Percentiles rank a stretch among this genome's conserved stretches.
Conservation (phyloP, 129 eudicot species). For the Pulicaria dysenterica region DNA sequence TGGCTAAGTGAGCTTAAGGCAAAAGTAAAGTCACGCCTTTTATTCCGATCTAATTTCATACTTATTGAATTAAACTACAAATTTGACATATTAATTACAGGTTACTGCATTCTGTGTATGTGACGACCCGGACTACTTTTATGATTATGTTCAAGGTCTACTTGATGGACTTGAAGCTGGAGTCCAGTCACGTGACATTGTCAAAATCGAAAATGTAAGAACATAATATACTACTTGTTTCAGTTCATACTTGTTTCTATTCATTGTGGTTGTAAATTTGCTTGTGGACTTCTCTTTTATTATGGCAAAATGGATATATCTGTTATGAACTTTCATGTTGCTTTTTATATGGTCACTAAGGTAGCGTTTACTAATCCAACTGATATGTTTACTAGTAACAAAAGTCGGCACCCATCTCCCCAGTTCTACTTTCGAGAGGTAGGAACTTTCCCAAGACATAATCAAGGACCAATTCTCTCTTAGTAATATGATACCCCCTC, state of each 20-base stretch:
- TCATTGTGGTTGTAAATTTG: not conserved
- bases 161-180: slow-evolving; percentile 86
- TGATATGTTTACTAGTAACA: too few relatives aligned
- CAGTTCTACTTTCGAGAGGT: too few relatives aligned
- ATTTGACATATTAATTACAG: slow-evolving; percentile 35
- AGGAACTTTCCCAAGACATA: too few relatives aligned
- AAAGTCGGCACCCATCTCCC: too few relatives aligned
- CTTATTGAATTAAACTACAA: not conserved
- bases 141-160: slow-evolving; percentile 75
- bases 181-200: slow-evolving; percentile 75
- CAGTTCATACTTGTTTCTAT: not conserved
- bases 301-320: not conserved
- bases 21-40: slow-evolving; percentile 51
- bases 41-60: slow-evolving; percentile 13
- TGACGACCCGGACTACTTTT: slow-evolving; percentile 89
- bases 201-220: slow-evolving; percentile 67
- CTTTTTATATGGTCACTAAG: too few relatives aligned
- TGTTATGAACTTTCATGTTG: too few relatives aligned
- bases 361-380: too few relatives aligned
- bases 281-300: not conserved
- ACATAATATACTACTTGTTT: slow-evolving; percentile 1
- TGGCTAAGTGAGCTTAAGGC: slow-evolving; percentile 78
- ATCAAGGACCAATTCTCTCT: too few relatives aligned
- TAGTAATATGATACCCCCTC: too few relatives aligned
- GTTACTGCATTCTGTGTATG: slow-evolving; percentile 85